These are phyloP conservation scores for Botryotinia narcissicola DNA, from an alignment of 2,329 filamentous ascomycete species.

Conservation along the genomic window DNA sequence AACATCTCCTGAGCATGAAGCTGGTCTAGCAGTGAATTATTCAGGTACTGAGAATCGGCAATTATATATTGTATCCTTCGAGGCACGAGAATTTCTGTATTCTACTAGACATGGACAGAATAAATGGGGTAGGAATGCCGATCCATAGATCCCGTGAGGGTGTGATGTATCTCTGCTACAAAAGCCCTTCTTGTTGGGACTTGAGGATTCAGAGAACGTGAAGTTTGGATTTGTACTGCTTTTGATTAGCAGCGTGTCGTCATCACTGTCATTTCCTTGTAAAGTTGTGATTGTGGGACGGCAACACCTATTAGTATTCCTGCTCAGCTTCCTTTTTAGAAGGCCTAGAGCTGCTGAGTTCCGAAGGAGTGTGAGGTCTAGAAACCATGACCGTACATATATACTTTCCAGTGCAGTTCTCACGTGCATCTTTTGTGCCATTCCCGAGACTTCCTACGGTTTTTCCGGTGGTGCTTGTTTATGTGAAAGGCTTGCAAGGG, in stretches of 20 bases:
- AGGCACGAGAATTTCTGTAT: too few species aligned
- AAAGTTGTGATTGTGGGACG: background rate
- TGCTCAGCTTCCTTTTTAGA: too few species aligned
- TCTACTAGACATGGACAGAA: accelerated
- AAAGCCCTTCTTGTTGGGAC: background rate
- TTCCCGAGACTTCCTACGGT: too few species aligned
- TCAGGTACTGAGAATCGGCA: accelerated
- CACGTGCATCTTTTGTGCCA: background rate
- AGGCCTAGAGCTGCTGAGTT: too few species aligned
- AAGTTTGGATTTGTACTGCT: background rate
- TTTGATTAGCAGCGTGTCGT: background rate
- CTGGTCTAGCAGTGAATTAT: too few species aligned
- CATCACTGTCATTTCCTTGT: background rate
- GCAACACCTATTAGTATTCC: background rate
- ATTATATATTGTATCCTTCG: too few species aligned
- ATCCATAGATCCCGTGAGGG: too few species aligned
- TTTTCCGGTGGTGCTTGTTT: background rate
- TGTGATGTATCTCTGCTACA: background rate
- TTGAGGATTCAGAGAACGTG: background rate
- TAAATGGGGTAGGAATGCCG: too few species aligned
- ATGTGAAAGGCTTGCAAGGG: background rate
- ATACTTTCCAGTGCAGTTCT: background rate
- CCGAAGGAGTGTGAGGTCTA: too few species aligned
- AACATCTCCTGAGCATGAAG: too few species aligned
- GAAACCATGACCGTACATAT: background rate